Percentiles rank a stretch among this genome's conserved stretches.
Conservation (phyloP, 2,329 filamentous ascomycete genomes). For the Epichloe brachyelytri region DNA sequence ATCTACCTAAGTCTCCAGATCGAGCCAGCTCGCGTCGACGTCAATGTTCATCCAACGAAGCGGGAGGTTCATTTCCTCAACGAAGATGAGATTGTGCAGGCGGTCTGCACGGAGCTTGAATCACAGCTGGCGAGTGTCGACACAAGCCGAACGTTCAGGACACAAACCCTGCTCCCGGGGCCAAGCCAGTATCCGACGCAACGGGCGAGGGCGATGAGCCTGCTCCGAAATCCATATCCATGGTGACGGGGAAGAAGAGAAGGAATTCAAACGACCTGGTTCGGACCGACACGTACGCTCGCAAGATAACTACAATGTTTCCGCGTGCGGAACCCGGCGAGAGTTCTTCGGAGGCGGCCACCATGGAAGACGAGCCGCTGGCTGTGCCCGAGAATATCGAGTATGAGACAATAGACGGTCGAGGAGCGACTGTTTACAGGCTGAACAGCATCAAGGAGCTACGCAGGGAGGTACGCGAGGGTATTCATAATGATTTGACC, state of each 20-base stretch:
- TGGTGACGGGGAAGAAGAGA: constrained; percentile 25
- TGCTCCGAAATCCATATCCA: constrained; percentile 22
- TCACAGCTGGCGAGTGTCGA: constrained; percentile 74
- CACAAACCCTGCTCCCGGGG: constrained; percentile 78
- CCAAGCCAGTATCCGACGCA: constrained; percentile 18
- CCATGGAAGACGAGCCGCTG: constrained; percentile 20
- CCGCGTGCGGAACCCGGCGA: constrained; percentile 31
- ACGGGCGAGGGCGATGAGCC: constrained; percentile 16
- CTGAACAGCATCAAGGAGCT: constrained; percentile 79
- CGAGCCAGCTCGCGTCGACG: constrained; percentile 82
- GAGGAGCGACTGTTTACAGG: constrained; percentile 55
- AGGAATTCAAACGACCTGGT: constrained; percentile 62
- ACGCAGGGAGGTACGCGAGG: constrained; percentile 64
- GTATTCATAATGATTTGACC: constrained; percentile 73
- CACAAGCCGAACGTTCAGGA: constrained; percentile 86
- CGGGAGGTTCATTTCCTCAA: constrained; percentile 94
- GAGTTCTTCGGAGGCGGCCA: constrained; percentile 5
- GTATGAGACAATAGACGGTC: constrained; percentile 56
- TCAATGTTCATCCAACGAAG: constrained; percentile 96
- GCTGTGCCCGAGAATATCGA: constrained; percentile 38
- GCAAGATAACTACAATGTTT: constrained; percentile 97
- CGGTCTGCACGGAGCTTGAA: constrained; percentile 69
- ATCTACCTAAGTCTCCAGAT: constrained; percentile 87
- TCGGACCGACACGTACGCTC: constrained; percentile 73
- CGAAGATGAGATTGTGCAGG: constrained; percentile 88